Conservation (phyloP, 2,329 filamentous ascomycete species). For the Phialocephala sp. region DNA sequence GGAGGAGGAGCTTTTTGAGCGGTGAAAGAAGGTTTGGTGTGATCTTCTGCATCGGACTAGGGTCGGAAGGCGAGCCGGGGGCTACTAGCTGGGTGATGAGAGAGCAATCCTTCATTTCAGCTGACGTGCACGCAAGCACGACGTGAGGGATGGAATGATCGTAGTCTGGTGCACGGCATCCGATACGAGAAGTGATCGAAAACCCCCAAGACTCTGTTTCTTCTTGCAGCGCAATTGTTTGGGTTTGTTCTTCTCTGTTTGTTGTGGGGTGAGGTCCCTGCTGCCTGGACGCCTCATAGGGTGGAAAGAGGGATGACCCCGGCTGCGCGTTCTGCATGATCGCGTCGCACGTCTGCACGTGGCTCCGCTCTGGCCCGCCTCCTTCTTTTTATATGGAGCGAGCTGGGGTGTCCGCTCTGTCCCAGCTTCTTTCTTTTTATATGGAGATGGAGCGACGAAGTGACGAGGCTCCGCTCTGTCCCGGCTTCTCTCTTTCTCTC, state of each 20-base stretch:
- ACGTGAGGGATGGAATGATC: not conserved
- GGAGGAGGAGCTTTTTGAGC: not conserved
- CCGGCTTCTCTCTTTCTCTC: too few species aligned
- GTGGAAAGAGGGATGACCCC: not conserved
- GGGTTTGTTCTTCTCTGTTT: not conserved
- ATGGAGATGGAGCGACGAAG: too few species aligned
- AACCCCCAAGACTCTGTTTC: not conserved
- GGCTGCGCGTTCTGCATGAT: not conserved
- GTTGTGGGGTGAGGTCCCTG: not conserved
- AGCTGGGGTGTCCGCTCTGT: too few species aligned
- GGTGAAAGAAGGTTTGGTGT: not conserved
- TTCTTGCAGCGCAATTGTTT: not conserved
- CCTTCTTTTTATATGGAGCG: not conserved
- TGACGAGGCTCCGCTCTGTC: too few species aligned
- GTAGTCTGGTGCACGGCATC: not conserved
- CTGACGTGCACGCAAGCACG: not conserved
- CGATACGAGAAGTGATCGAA: not conserved
- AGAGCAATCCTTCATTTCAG: not conserved
- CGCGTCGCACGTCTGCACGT: slow-evolving; percentile 3
- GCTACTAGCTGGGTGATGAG: not conserved
- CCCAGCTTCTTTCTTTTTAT: too few species aligned
- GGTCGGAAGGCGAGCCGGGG: not conserved
- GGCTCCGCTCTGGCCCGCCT: not conserved
- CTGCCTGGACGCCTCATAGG: not conserved
- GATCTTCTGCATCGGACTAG: not conserved